Evolutionary conservation across 179 eudicot genomes (phyloP), one percentile per base, ranked within the genome.

Genomic region (Pouteria campechiana): DNA sequence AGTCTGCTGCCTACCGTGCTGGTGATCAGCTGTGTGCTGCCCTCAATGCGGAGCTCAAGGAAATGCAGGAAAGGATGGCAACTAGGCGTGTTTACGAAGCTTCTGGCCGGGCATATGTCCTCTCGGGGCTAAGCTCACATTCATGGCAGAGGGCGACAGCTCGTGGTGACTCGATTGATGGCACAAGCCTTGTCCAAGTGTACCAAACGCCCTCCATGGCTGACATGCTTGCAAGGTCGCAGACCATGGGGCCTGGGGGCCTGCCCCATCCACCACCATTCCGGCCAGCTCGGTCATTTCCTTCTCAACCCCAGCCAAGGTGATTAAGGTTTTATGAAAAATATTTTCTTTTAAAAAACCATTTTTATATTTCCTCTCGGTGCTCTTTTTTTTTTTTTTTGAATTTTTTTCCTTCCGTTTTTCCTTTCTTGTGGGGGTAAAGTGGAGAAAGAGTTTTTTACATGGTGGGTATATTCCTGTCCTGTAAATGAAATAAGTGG

Each of bases 141-240:
- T 86, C 93, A 5, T 86, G 93, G 89, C 96, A 86, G 55, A 60
- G 96, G 55, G 96, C 96, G 32, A 86, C 96, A 0, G 72, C 85
- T n/a, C 58, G 96, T 40, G 96, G 96, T 0, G 85, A 74, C 54
- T 82, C 89, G 7, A 72, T 74, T 1, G 85, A 73, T n/a, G 54
- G 77, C 41, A 72, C 95, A 28, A 81, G 78, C 32, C 77, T 76
- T 15, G 50, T 71, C 13, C 76, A 63, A 40, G 50, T 85, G 0
- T 82, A 86, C 54, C 93, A 86, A 57, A 86, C 96, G 33, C 89
- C 88, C 10, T 76, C 78, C 2, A 86, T 86, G 96, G 31, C 57
- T 7, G 85, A 86, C 59, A 86, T 86, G 96, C 67, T 86, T 12
- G 69, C 52, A 30, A 76, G 85, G 24, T 86, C 96, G n/a, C 88